phyloP scores from a whole-genome alignment of 768 basidiomycete genomes.

The Plicaturopsis crispa region DNA sequence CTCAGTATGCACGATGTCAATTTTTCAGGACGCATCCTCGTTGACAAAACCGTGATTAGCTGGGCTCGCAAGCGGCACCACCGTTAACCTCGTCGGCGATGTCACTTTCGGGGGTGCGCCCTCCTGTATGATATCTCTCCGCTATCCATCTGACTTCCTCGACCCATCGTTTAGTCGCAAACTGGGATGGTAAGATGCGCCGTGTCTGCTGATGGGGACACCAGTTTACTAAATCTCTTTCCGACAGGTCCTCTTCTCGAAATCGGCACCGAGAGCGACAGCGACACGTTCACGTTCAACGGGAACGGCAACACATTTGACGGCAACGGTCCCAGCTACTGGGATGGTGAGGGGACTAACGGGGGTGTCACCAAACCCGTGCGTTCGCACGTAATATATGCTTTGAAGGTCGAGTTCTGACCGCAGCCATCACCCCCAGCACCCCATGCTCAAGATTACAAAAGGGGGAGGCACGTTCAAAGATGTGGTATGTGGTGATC shows the following conservation, averaged over 20 bases:
- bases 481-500: neutral
- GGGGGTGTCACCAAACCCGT: constrained; percentile 14
- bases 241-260: neutral
- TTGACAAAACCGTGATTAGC: too few species aligned
- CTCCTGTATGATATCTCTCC: too few species aligned
- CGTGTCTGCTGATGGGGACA: too few species aligned
- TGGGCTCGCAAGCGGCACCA: neutral
- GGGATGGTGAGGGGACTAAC: constrained; percentile 17
- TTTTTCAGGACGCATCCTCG: too few species aligned
- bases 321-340: constrained; percentile 1
- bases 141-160: too few species aligned
- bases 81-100: neutral
- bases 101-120: neutral
- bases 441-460: neutral
- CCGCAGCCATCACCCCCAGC: neutral
- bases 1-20: too few species aligned
- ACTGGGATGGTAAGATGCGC: too few species aligned
- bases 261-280: neutral
- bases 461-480: neutral
- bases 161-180: too few species aligned
- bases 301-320: neutral
- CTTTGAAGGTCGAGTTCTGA: neutral
- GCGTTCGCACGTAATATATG: neutral
- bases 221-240: too few species aligned
- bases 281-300: neutral